Conservation (phyloP, 2,329 filamentous ascomycete species). For the Bisporella sp. region DNA sequence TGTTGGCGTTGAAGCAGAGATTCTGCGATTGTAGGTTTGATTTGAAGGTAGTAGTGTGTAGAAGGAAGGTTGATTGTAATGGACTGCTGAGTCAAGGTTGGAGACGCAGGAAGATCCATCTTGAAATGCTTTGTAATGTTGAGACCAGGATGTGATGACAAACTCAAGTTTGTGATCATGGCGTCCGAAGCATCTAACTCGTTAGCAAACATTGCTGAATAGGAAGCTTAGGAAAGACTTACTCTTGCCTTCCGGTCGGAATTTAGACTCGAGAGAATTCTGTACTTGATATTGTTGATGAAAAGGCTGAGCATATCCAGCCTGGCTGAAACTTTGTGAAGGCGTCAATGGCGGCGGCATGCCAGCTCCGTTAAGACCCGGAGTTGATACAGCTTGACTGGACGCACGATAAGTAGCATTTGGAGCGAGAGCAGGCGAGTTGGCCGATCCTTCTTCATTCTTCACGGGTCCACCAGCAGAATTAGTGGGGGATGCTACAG, state of each 20-base stretch:
- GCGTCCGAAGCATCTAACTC: slow-evolving; percentile 50
- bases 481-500: slow-evolving; percentile 25
- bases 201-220: slow-evolving; percentile 15
- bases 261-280: slow-evolving; percentile 34
- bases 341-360: slow-evolving; percentile 26
- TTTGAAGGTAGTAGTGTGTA: slow-evolving; percentile 62
- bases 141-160: slow-evolving; percentile 62
- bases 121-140: slow-evolving; percentile 54
- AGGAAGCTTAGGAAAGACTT: slow-evolving; percentile 16
- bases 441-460: slow-evolving; percentile 25
- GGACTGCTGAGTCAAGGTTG: slow-evolving; percentile 62
- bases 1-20: slow-evolving; percentile 62
- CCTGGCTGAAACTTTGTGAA: slow-evolving; percentile 10
- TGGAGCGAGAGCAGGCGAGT: slow-evolving; percentile 22
- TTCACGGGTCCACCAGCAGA: slow-evolving; percentile 30
- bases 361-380: slow-evolving; percentile 13
- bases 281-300: slow-evolving; percentile 24
- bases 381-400: slow-evolving; percentile 30
- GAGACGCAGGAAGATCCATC: slow-evolving; percentile 58
- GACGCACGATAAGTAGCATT: slow-evolving; percentile 28
- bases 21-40: slow-evolving; percentile 59
- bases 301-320: slow-evolving; percentile 25
- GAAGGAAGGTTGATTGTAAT: slow-evolving; percentile 54
- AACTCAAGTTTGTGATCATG: slow-evolving; percentile 57
- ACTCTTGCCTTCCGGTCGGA: slow-evolving; percentile 40